Evolutionary conservation across 345 rosid species (phyloP), one percentile per base, ranked within the genome.

Genomic region (Salix koriyanagi): DNA sequence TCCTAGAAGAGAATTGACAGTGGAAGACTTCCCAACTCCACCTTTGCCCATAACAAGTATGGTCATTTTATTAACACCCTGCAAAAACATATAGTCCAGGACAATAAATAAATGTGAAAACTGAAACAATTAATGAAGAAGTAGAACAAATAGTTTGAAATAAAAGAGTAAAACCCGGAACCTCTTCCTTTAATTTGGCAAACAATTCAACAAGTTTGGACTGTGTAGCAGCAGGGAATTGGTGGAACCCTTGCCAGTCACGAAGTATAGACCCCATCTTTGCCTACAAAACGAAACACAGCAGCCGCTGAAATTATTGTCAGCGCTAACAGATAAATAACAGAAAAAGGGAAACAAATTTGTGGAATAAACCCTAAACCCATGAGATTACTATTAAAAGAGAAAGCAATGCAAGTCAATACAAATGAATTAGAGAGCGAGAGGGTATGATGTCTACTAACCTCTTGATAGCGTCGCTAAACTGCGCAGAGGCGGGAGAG

Each of bases 21-120:
- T 90, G 2, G 97, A 93, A 16, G 97, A 93, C 77, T 93, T 93
- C 58, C 96, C 97, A 69, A 90, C 91, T 54, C 97, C 96, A n/a
- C 94, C 96, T 85, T 93, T 93, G 68, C 97, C 97, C 91, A 93
- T 83, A 46, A 91, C 97, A 79, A 93, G 89, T 66, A 93, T 87
- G 1, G 97, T 90, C 87, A 91, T 71, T 15, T 88, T 86, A 85
- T 81, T 85, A 70, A 87, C 88, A 77, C 88, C 85, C 97, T 93
- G 87, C 62, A 56, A 60, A 19, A 21, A 42, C 7, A 64, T 50
- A 72, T 19, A 28, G 54, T 71, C 61, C 82, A 65, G 71, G 71
- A 14, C 61, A 28, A 70, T 34, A 76, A 58, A 26, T 52, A 61
- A 70, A 30, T 32, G 5, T 48, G 13, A 36, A 52, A 62, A 19